Conservation (phyloP, 306 rosid genomes). For the Benincasa hispida region DNA sequence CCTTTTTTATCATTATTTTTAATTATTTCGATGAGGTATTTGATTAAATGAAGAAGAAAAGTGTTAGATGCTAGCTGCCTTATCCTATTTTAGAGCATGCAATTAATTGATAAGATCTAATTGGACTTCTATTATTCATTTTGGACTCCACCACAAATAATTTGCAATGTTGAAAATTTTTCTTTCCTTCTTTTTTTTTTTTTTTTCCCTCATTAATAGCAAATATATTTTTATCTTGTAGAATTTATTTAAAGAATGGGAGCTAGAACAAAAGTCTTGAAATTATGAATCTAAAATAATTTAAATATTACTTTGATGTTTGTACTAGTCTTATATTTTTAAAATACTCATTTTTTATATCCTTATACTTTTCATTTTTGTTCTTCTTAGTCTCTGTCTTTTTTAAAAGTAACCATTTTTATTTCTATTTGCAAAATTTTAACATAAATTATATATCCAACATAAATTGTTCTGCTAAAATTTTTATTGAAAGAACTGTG, state of each 20-base stretch:
- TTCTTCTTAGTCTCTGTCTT: no score
- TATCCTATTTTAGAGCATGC: not conserved
- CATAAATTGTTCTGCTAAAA: no score
- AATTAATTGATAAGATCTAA: not conserved
- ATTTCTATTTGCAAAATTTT: no score
- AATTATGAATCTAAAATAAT: not conserved
- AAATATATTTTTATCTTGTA: not conserved
- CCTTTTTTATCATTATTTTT: no score
- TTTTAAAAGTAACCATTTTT: no score
- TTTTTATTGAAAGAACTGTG: no score
- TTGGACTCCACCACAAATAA: not conserved
- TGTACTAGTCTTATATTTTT: no score
- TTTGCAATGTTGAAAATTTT: not conserved
- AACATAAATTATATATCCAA: no score
- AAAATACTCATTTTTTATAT: no score
- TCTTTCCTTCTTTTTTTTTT: not conserved
- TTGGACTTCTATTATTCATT: not conserved
- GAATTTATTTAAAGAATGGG: not conserved
- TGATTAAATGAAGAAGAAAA: not conserved
- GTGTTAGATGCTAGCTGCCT: not conserved
- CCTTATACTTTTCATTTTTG: no score
- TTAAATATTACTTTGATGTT: no score
- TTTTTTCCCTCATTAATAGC: not conserved
- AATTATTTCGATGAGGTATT: not conserved
- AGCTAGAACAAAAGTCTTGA: not conserved